Evolutionary conservation across 2,329 filamentous ascomycete genomes (phyloP).

Genomic region (Fusarium subglutinans): DNA sequence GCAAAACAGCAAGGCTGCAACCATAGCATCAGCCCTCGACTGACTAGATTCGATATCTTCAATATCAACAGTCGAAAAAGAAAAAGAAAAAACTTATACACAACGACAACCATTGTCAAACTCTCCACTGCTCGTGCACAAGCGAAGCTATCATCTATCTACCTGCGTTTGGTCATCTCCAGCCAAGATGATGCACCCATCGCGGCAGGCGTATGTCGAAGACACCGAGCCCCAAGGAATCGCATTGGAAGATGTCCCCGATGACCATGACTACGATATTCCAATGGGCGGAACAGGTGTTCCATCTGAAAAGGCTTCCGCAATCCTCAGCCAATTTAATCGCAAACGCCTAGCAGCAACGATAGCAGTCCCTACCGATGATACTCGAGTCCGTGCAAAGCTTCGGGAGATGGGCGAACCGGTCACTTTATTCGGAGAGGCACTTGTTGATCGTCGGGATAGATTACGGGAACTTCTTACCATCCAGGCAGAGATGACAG

Average conservation of each 20-base stretch:
- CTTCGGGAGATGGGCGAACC: conserved; percentile 91
- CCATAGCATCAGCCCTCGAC: not conserved
- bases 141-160: not conserved
- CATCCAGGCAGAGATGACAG: conserved; percentile 72
- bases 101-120: not conserved
- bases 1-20: conserved; percentile 20
- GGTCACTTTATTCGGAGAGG: conserved; percentile 93
- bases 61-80: not conserved
- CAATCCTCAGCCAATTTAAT: conserved; percentile 87
- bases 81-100: not conserved
- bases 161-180: not conserved
- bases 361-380: conserved; percentile 93
- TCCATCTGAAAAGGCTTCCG: conserved; percentile 83
- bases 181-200: conserved; percentile 78
- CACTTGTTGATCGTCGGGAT: conserved; percentile 84
- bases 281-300: conserved; percentile 71
- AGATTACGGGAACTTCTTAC: conserved; percentile 84
- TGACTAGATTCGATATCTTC: not conserved
- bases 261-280: conserved; percentile 87
- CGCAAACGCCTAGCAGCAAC: conserved; percentile 89
- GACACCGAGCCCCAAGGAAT: conserved; percentile 71
- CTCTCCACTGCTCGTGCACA: not conserved
- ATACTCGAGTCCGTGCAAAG: conserved; percentile 81
- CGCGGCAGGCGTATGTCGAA: conserved; percentile 93
- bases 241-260: conserved; percentile 61